Percentiles rank a stretch among this genome's conserved stretches.
These are phyloP conservation scores for Massariosphaeria phaeospora DNA, from an alignment of 495 filamentous ascomycete species.

Conservation along the genomic window DNA sequence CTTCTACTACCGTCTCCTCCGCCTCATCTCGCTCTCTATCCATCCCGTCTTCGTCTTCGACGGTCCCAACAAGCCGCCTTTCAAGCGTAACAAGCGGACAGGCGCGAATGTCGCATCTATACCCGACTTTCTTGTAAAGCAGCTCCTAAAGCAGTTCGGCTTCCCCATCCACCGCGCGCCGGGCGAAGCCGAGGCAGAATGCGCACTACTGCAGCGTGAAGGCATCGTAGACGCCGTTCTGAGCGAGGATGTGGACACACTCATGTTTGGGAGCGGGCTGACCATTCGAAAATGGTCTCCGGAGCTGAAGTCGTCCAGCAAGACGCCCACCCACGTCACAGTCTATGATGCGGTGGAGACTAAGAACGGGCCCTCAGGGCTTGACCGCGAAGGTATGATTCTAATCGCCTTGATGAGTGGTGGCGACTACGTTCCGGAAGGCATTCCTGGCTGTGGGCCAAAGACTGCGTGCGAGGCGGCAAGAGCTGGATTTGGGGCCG, in stretches of 20 bases:
- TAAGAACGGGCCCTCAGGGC: constrained; percentile 47
- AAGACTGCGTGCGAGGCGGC: constrained; percentile 88
- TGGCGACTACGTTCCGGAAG: constrained; percentile 89
- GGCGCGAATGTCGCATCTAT: constrained; percentile 44
- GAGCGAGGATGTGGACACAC: constrained; percentile 94
- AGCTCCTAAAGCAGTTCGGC: constrained; percentile 76
- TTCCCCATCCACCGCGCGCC: constrained; percentile 83
- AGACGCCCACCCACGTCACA: constrained; percentile 79
- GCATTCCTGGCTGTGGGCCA: constrained; percentile 79
- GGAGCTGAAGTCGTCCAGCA: constrained; percentile 53
- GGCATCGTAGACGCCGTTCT: constrained; percentile 92
- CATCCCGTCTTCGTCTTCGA: constrained; percentile 95
- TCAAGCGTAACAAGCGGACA: constrained; percentile 76
- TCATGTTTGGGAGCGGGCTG: constrained; percentile 88
- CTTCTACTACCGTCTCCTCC: constrained; percentile 85
- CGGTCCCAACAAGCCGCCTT: constrained; percentile 79
- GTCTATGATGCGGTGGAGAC: constrained; percentile 60
- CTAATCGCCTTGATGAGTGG: constrained; percentile 93
- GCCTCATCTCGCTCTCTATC: constrained; percentile 72
- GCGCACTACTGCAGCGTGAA: constrained; percentile 74
- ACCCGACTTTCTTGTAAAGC: constrained; percentile 54
- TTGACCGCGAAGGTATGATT: constrained; percentile 87
- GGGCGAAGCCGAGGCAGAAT: constrained; percentile 96
- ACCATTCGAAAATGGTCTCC: constrained; percentile 81
- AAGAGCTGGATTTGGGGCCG: constrained; percentile 76